Base-by-base conservation (phyloP, 2,329 filamentous ascomycete genomes). In the Diaporthe vexans region DNA sequence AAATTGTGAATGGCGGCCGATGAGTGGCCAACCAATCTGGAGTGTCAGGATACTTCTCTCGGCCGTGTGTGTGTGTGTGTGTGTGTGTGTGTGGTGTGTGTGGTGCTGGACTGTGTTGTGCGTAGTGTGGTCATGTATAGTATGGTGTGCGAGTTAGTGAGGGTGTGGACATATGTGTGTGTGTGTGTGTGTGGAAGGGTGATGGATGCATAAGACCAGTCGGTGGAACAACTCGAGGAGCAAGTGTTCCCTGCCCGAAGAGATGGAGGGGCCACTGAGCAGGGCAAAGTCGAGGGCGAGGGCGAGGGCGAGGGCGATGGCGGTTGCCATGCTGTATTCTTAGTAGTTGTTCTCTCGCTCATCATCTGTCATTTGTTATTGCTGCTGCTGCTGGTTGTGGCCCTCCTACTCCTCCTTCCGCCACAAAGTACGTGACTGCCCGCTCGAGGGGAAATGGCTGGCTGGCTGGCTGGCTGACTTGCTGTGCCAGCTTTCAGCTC, bases 401-500 rank as follows among this genome's bases (percentile, higher is more conserved):
- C 13, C 10, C n/a, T n/a, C 4, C 37, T 61, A n/a, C 37, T 19
- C 24, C 15, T 43, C 58, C n/a, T 26, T 7, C 24, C 37, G 37
- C 58, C 58, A 37, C 35, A 37, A 37, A 37, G 35, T 37, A 37
- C 10, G 35, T 37, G 35, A 37, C 35, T 37, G 35, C 9, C 35
- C 11, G 35, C 35, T 13, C 10, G 35, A 10, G 9, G 9, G 35
- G 11, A 13, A 13, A 13, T 10, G 35, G 35, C 10, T 37, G 35
- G 35, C 35, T 37, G 35, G 35, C 35, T 46, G 58, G 54, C 37
- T 29, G 58, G 59, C 40, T 43, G 11, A n/a, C 43, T 48, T n/a
- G 63, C 63, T 40, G 33, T 48, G 40, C 48, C 48, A 54, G 48
- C 63, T 52, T 54, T 68, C 63, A 68, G 63, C 63, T 68, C 63